phyloP scores from a whole-genome alignment of 2,329 filamentous ascomycete species.

The Phialemonium atrogriseum region DNA sequence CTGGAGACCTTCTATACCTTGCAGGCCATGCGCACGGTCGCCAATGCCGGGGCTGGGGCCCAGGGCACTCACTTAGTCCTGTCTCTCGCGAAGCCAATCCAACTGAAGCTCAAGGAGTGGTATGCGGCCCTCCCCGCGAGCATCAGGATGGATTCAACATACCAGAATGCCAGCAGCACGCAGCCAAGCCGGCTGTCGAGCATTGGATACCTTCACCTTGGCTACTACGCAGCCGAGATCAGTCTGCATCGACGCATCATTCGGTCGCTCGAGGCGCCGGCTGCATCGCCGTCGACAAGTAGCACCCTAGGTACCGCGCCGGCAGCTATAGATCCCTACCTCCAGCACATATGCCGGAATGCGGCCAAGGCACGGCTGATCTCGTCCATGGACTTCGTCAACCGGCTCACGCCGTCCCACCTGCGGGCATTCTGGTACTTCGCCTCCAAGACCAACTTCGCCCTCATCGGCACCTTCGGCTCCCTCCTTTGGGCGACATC shows the following conservation, averaged over 20 bases:
- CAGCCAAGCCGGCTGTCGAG: conserved; percentile 43
- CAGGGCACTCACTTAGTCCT: conserved; percentile 67
- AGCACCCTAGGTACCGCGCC: conserved; percentile 14
- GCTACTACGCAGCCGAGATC: conserved; percentile 91
- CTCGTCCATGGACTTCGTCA: conserved; percentile 95
- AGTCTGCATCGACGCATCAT: conserved; percentile 88
- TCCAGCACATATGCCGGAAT: conserved; percentile 85
- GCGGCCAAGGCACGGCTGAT: conserved; percentile 92
- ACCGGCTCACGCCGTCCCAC: conserved; percentile 78
- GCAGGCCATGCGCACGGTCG: conserved; percentile 62
- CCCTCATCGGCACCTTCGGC: conserved; percentile 89
- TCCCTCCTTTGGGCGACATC: conserved; percentile 84
- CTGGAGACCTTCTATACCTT: conserved; percentile 78
- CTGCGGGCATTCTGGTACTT: conserved; percentile 92
- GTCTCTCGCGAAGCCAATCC: conserved; percentile 70
- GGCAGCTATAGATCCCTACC: conserved; percentile 61
- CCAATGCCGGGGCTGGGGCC: conserved; percentile 53
- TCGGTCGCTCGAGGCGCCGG: conserved; percentile 54
- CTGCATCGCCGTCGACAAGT: conserved; percentile 18
- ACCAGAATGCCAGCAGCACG: conserved; percentile 26
- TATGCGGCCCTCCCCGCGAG: conserved; percentile 58
- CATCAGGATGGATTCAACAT: conserved; percentile 59
- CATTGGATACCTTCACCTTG: conserved; percentile 75
- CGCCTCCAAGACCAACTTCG: conserved; percentile 82
- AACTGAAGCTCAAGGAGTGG: conserved; percentile 77